Conservation (phyloP, 2,329 filamentous ascomycete genomes). For the Chaetoscypha palmicola region DNA sequence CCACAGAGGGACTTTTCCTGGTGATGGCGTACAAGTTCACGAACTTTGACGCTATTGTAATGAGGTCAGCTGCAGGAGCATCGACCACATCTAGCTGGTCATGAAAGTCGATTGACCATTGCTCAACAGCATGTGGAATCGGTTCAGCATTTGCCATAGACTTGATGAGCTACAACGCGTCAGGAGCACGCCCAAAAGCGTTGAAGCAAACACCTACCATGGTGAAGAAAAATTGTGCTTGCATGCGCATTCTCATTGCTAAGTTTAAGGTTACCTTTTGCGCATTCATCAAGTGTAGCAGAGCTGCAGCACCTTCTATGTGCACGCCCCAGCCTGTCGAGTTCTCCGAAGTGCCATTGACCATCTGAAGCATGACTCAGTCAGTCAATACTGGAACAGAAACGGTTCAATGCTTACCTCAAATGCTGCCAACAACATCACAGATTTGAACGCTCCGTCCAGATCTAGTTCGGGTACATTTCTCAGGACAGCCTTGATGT, state of each 20-base stretch:
- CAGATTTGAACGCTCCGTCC: slow-evolving; percentile 45
- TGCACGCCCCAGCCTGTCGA: slow-evolving; percentile 16
- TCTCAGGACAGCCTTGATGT: slow-evolving; percentile 40
- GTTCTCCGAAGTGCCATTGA: slow-evolving; percentile 9
- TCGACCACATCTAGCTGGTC: slow-evolving; percentile 1
- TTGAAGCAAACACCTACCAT: slow-evolving; percentile 7
- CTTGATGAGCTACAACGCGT: slow-evolving; percentile 14
- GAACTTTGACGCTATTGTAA: slow-evolving; percentile 11
- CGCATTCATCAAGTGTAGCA: slow-evolving; percentile 15
- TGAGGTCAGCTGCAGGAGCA: slow-evolving; percentile 10
- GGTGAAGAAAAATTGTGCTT: slow-evolving; percentile 18
- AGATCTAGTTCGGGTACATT: slow-evolving; percentile 39
- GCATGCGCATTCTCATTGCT: slow-evolving; percentile 7
- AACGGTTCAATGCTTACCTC: slow-evolving; percentile 30
- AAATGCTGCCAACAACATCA: slow-evolving; percentile 46
- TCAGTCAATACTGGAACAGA: not conserved
- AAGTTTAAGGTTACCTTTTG: not conserved
- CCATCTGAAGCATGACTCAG: slow-evolving; percentile 9
- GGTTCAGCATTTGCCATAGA: slow-evolving; percentile 12
- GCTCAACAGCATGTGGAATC: slow-evolving; percentile 6
- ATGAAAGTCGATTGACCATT: slow-evolving; percentile 6
- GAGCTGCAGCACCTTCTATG: slow-evolving; percentile 17
- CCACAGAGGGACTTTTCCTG: not conserved
- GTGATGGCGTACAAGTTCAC: slow-evolving; percentile 15
- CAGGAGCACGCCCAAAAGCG: not conserved